Evolutionary conservation across 2,329 filamentous ascomycete species (phyloP).

Genomic region (Aspergillus pseudoterreus): DNA sequence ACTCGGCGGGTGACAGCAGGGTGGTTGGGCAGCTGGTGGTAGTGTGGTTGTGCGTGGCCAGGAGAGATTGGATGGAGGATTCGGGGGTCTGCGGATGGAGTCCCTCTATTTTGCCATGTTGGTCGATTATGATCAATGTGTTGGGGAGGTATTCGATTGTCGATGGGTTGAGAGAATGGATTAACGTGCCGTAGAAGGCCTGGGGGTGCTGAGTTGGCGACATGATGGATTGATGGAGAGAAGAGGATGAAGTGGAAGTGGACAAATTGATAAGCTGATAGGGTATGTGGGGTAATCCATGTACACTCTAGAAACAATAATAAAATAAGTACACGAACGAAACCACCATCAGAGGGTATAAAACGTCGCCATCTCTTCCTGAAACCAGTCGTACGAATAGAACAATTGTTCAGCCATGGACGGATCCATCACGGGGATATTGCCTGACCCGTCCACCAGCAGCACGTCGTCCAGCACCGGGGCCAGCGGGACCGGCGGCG

Average conservation of each 20-base stretch:
- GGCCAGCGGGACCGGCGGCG: conserved; percentile 27
- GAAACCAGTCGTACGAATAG: conserved; percentile 39
- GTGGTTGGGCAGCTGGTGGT: conserved; percentile 25
- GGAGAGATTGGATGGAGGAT: conserved; percentile 19
- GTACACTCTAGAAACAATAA: background rate
- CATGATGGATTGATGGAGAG: conserved; percentile 6
- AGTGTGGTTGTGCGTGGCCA: conserved; percentile 23
- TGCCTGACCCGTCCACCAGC: conserved; percentile 28
- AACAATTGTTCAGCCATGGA: conserved; percentile 35
- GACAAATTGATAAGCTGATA: too few species aligned
- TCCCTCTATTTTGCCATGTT: conserved; percentile 27
- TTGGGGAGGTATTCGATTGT: conserved; percentile 29
- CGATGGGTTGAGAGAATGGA: conserved; percentile 24
- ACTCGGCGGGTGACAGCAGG: conserved; percentile 25
- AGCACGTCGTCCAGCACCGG: conserved; percentile 34
- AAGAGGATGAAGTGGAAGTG: background rate
- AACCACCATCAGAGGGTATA: conserved; percentile 30
- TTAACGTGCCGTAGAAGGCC: conserved; percentile 33
- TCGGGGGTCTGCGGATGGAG: conserved; percentile 20
- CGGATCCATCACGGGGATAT: conserved; percentile 31
- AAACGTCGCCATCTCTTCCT: conserved; percentile 37
- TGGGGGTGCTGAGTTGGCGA: conserved; percentile 17
- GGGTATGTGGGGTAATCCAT: background rate
- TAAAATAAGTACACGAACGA: conserved; percentile 6
- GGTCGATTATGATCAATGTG: conserved; percentile 29